Evolutionary conservation across 2,329 filamentous ascomycete species (phyloP), one percentile per base, ranked within the genome.

Genomic region (Shiraia bambusicola): DNA sequence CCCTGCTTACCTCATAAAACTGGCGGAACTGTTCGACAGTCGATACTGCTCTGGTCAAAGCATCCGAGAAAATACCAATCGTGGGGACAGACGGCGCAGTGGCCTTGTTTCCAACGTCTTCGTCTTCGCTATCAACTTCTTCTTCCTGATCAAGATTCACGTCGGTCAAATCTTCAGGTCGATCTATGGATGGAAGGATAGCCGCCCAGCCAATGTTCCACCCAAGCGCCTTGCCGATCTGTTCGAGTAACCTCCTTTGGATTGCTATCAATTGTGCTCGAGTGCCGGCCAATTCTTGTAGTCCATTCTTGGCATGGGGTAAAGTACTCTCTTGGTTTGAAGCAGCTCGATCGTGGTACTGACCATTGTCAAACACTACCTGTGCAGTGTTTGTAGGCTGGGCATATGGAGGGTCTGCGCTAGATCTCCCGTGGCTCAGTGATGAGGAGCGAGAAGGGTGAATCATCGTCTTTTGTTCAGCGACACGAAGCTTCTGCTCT

Each of bases 231-330:
- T 80, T 82, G 2, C 88, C 91, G 33, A 89, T 71, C 34, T 83
- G 79, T 56, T 92, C 85, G 0, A 97, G 74, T 4, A 93, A 80
- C 49, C 87, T 88, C 40, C 92, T 79, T 7, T 89, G 91, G 28
- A 95, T 72, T 41, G 88, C 74, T 47, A 89, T 86, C 2, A 97
- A 76, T 59, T 95, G 89, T 5, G 88, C 92, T 57, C 92, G 80
- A 46, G 83, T 82, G 31, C 88, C 87, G 26, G 91, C 88, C 16
- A 97, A 74, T 40, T 94, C 87, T 61, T 94, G 87, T 1, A 91
- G 73, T 0, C 92, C 90, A 11, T 73, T 73, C 45, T 71, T 75
- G 2, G 65, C 55, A 26, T 54, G 47, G 28, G 52, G 49, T 30
- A 54, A 32, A 11, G 38, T 38, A 28, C 45, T 53, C 28, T 56